Base-by-base conservation (phyloP, 345 rosid species). In the Trapa incisa region DNA sequence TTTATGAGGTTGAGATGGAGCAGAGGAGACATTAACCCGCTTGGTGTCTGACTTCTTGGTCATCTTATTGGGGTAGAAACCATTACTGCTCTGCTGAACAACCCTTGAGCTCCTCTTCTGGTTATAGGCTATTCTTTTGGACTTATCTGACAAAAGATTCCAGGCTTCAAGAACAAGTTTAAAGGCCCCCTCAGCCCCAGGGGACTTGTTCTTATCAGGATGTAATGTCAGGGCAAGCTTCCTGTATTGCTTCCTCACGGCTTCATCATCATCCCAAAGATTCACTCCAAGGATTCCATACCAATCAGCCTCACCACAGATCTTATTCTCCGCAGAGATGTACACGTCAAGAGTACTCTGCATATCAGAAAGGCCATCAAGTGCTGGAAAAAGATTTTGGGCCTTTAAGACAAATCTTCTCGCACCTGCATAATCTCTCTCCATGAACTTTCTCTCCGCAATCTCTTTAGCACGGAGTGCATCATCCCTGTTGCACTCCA, bases 401-500 rank as follows among this genome's bases (percentile, higher is more conserved):
- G 97, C 95, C 83, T 93, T 90, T 76, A 79, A 60, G 72, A 85
- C 88, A 47, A 90, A 88, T 62, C 83, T 87, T 68, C 76, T 87
- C 1, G 98, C 96, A 65, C 90, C 90, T 13, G 74, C 67, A 63
- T 82, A 85, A 76, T 93, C 92, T 68, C 81, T 87, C 52, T 86
- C 89, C 9, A 67, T 64, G 65, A 88, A 69, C 80, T 93, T 93
- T 74, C 82, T 87, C 76, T 83, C 98, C 47, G 98, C 94, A 76
- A 93, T 84, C 67, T 87, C 87, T 75, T 83, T 88, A 14, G 98
- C 97, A 75, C 88, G 83, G 71, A 75, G 63, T 42, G 98, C 97
- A 77, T 90, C 98, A 38, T 90, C 98, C 79, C 77, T 88, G 68
- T 90, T 93, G 79, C 98, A 93, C 72, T 93, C 98, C 96, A 93